These are phyloP conservation scores for Diutina mesorugosa DNA, from an alignment of 1,139 yeast species.

Conservation along the genomic window DNA sequence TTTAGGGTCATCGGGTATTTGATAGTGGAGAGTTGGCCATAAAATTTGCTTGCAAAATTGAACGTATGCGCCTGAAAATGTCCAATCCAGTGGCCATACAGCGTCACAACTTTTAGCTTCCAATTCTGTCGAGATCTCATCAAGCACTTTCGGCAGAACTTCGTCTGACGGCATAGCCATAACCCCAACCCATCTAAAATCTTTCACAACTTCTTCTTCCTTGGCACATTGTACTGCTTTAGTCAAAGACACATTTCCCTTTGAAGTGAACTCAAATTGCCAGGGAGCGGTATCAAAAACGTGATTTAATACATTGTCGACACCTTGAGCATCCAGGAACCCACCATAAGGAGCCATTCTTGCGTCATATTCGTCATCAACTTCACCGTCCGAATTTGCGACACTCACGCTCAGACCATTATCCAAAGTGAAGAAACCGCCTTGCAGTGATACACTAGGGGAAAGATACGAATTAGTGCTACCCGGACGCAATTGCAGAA, in stretches of 20 bases:
- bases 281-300: conserved; percentile 67
- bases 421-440: not conserved
- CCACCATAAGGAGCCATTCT: conserved; percentile 67
- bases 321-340: conserved; percentile 41
- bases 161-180: conserved; percentile 85
- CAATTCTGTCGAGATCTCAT: conserved; percentile 33
- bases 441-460: not conserved
- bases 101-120: conserved; percentile 42
- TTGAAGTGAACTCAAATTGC: conserved; percentile 42
- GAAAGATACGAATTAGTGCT: not conserved
- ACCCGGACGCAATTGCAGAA: not conserved
- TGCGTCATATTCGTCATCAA: conserved; percentile 15
- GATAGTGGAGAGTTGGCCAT: conserved; percentile 96
- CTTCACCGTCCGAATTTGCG: not conserved
- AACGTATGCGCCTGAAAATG: conserved; percentile 80
- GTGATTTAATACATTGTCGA: conserved; percentile 28
- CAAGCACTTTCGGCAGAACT: conserved; percentile 43
- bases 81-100: conserved; percentile 61
- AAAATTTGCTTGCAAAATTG: conserved; percentile 86
- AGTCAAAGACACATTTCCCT: conserved; percentile 80
- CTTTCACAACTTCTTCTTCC: conserved; percentile 31
- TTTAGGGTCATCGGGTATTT: conserved; percentile 90
- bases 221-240: conserved; percentile 69
- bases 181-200: conserved; percentile 75
- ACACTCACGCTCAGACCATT: not conserved